phyloP scores from a whole-genome alignment of 306 rosid species.

The Comarum palustre region DNA sequence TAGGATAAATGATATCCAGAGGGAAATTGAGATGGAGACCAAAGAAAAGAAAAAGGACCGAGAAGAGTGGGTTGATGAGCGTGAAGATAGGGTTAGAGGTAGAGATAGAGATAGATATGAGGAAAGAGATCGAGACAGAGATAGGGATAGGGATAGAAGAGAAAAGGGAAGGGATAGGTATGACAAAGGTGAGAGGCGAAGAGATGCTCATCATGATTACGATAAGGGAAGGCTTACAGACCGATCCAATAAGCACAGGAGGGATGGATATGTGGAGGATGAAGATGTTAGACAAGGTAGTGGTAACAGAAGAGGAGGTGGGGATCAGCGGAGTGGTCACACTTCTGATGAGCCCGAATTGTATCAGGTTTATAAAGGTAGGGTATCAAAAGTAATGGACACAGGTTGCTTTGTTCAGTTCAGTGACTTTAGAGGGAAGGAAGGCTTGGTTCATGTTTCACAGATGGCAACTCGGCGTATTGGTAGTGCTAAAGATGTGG shows the following conservation, averaged over 20 bases:
- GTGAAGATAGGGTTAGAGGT: slow-evolving; percentile 33
- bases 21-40: slow-evolving; percentile 56
- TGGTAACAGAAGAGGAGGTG: slow-evolving; percentile 30
- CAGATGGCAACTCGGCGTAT: slow-evolving; percentile 78
- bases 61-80: slow-evolving; percentile 26
- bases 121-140: slow-evolving; percentile 15
- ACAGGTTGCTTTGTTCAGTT: slow-evolving; percentile 79
- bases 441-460: slow-evolving; percentile 83
- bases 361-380: slow-evolving; percentile 69
- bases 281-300: slow-evolving; percentile 34
- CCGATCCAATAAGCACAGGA: slow-evolving; percentile 25
- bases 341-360: slow-evolving; percentile 53
- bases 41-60: slow-evolving; percentile 26
- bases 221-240: slow-evolving; percentile 38
- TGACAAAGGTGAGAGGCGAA: slow-evolving; percentile 33
- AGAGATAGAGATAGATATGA: slow-evolving; percentile 30
- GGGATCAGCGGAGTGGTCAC: slow-evolving; percentile 29
- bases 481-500: slow-evolving; percentile 68
- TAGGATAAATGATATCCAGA: slow-evolving; percentile 58
- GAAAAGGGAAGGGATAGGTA: slow-evolving; percentile 27
- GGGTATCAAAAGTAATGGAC: slow-evolving; percentile 79
- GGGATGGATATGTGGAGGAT: slow-evolving; percentile 34
- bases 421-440: slow-evolving; percentile 69
- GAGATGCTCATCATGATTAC: slow-evolving; percentile 26
- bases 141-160: slow-evolving; percentile 15